Base-by-base conservation (phyloP, 23 red algal species). In the Pyropia haitanensis region DNA sequence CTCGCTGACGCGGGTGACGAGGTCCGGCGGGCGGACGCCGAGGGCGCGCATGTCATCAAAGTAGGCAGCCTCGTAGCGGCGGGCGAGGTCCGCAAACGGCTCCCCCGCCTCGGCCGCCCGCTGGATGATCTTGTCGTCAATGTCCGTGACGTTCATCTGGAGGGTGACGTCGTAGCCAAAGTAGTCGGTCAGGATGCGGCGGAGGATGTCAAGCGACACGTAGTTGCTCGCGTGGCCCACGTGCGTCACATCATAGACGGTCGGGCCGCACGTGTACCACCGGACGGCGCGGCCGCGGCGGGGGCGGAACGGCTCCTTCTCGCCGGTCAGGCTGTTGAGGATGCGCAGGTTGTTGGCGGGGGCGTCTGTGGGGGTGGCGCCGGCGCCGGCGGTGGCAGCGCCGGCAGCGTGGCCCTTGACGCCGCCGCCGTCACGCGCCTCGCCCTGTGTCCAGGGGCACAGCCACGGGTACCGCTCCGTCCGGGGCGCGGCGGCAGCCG, bases 211-310 rank as follows among this genome's bases (percentile, higher is more conserved):
- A 53, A 97, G 88, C 17, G 75, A 73, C 49, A 97, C 80, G 73
- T 97, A 97, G 68, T 85, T 97, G 46, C 79, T 67, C 17, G 93
- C 93, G 75, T 97, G 93, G 5, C 93, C 93, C 29, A 97, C 61
- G 72, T 97, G 93, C 26, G 93, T 71, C 26, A 66, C 70, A 65
- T 97, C 93, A 59, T 97, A 97, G 46, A 97, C 93, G 30, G 93
- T 97, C 53, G 93, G 93, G 6, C 93, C 93, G 76, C 93, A 97
- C n/a, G 83, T 90, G 75, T 97, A 97, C 81, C 93, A 96, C 18
- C 51, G 78, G 24, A 92, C 26, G 25, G 10, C 15, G 28, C 76
- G 68, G 51, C 68, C 56, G 14, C 27, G 27, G 6, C 49, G 27
- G 3, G 63, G 60, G 8, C 68, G 72, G 48, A 88, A 73, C 30